Evolutionary conservation across 169 alveolate species (phyloP).

Genomic region (Eimeria acervulina): DNA sequence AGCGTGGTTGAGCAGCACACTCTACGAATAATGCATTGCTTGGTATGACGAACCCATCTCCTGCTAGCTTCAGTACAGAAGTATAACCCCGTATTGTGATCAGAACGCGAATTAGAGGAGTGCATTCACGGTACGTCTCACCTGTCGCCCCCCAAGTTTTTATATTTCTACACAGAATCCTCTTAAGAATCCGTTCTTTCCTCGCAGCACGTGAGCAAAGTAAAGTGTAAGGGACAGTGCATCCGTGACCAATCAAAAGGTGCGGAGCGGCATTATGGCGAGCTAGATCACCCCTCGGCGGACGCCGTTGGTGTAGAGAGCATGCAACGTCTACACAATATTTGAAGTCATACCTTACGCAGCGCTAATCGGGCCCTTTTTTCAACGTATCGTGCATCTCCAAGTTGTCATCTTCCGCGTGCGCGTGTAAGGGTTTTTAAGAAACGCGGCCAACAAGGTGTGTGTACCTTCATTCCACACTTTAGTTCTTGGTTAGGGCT

Average conservation of each 20-base stretch:
- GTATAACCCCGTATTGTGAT: neutral
- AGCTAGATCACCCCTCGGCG: neutral
- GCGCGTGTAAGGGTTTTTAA: too few relatives aligned
- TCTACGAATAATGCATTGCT: neutral
- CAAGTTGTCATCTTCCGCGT: too few relatives aligned
- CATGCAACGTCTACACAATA: neutral
- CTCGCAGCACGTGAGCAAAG: neutral
- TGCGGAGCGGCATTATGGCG: neutral
- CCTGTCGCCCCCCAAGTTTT: neutral
- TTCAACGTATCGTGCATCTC: too few relatives aligned
- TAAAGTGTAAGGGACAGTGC: neutral
- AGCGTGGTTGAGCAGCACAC: neutral
- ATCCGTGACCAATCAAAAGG: neutral
- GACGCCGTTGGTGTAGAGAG: neutral
- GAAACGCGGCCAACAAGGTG: too few relatives aligned
- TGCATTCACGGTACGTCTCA: neutral
- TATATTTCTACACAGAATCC: neutral
- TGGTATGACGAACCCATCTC: neutral
- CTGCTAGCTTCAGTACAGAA: neutral
- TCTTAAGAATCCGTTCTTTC: neutral
- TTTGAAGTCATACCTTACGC: neutral
- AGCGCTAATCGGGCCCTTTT: neutral
- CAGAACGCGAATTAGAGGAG: neutral
- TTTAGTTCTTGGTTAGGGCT: neutral
- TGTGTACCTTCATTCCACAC: neutral